Conservation (phyloP, 768 basidiomycete species). For the Nevesoporus exiguus region DNA sequence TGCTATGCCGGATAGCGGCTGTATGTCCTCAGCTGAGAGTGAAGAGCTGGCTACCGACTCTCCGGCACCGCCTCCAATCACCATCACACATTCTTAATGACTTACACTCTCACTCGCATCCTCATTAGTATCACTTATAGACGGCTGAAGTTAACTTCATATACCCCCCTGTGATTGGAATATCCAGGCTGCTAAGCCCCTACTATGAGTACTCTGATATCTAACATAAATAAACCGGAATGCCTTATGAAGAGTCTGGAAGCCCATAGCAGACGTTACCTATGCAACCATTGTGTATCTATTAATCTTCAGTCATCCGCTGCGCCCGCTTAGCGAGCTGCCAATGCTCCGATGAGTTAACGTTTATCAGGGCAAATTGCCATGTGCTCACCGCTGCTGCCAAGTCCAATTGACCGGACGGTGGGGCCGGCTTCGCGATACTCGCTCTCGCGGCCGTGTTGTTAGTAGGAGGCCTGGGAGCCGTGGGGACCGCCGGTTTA, state of each 20-base stretch:
- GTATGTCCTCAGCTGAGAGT: conserved; percentile 24
- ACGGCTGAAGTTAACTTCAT: conserved; percentile 18
- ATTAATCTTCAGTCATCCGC: conserved; percentile 48
- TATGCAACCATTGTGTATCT: conserved; percentile 15
- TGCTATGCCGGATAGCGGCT: conserved; percentile 18
- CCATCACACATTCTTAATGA: conserved; percentile 39
- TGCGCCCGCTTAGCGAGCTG: conserved; percentile 81
- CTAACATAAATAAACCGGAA: conserved; percentile 12
- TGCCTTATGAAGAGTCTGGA: conserved; percentile 1
- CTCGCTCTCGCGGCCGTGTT: conserved; percentile 37
- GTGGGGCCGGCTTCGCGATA: conserved; percentile 40
- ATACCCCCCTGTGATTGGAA: conserved; percentile 27
- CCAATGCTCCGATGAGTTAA: conserved; percentile 4
- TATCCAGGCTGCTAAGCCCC: conserved; percentile 9
- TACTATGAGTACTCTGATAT: conserved; percentile 13
- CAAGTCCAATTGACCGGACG: conserved; percentile 69
- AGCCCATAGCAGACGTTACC: neutral
- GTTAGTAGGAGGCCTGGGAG: conserved; percentile 45
- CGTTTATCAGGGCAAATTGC: neutral
- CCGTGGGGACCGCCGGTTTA: conserved; percentile 63
- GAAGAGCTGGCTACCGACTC: conserved; percentile 22
- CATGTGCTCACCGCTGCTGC: conserved; percentile 67
- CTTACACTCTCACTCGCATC: conserved; percentile 3
- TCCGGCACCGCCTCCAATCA: conserved; percentile 40
- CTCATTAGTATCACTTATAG: conserved; percentile 22